phyloP scores from a whole-genome alignment of 208 protist genomes.

The Herpetomonas samuelpessoai region DNA sequence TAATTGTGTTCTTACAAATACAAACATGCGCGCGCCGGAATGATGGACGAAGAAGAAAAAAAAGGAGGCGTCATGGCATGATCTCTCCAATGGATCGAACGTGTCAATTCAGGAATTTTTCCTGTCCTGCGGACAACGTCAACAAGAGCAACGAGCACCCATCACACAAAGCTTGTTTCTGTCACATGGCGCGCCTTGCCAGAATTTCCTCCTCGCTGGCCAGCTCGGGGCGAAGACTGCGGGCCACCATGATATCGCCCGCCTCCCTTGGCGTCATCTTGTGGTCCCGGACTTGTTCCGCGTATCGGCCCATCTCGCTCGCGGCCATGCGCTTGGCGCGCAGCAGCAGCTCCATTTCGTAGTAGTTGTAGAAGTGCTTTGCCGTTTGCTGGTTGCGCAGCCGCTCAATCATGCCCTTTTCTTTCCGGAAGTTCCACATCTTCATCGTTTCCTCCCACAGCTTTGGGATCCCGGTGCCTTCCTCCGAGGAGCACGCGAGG shows the following conservation, averaged over 20 bases:
- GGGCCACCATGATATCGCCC: constrained; percentile 29
- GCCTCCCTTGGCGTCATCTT: constrained; percentile 39
- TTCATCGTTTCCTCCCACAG: constrained; percentile 36
- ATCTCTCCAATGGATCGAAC: no score
- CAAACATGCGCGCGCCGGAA: no score
- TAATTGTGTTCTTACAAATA: no score
- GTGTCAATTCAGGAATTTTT: no score
- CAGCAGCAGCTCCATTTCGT: constrained; percentile 43
- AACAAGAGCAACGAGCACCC: no score
- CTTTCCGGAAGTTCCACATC: constrained; percentile 28
- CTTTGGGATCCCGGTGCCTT: constrained; percentile 27
- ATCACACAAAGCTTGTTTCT: no score
- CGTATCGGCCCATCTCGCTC: constrained; percentile 23
- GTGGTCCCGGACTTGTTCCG: constrained; percentile 28
- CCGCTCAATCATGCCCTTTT: constrained; percentile 30
- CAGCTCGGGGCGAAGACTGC: constrained; percentile 18
- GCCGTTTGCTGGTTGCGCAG: constrained; percentile 30
- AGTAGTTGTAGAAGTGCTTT: constrained; percentile 57
- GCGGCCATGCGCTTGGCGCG: constrained; percentile 31
- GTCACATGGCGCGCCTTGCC: background rate
- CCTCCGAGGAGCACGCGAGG: constrained; percentile 36
- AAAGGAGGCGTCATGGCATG: no score
- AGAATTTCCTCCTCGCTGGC: background rate
- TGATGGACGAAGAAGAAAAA: no score
- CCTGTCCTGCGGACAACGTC: no score